Conservation (phyloP, 345 rosid genomes). For the Bruguiera parviflora region DNA sequence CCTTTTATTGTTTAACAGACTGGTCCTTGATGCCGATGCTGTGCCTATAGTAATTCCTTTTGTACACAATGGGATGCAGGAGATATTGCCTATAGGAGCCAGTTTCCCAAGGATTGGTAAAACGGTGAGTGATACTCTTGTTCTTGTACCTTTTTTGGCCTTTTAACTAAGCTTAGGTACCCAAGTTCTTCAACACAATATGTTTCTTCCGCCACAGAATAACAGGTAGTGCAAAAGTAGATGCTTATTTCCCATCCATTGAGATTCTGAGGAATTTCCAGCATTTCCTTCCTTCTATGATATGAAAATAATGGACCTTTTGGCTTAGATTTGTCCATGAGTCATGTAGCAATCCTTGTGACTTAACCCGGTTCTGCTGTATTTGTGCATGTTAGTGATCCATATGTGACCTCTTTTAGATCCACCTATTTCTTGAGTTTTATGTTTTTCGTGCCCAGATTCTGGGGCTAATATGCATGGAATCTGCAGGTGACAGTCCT, state of each 20-base stretch:
- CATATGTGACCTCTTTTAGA: too few relatives aligned
- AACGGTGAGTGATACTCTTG: slow-evolving; percentile 43
- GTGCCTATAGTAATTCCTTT: slow-evolving; percentile 79
- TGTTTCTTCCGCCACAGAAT: too few relatives aligned
- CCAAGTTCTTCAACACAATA: too few relatives aligned
- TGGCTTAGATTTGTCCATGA: too few relatives aligned
- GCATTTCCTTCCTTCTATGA: too few relatives aligned
- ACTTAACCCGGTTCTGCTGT: not conserved
- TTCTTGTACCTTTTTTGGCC: not conserved
- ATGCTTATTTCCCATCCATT: too few relatives aligned
- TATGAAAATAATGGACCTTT: too few relatives aligned
- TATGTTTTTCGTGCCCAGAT: too few relatives aligned
- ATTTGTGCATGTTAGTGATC: not conserved
- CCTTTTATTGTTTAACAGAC: slow-evolving; percentile 35
- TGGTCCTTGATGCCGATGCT: slow-evolving; percentile 78
- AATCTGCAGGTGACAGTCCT: slow-evolving; percentile 68
- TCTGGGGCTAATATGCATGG: not conserved
- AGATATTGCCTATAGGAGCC: slow-evolving; percentile 91
- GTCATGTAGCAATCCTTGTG: not conserved
- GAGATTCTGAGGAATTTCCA: too few relatives aligned
- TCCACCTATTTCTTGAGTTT: too few relatives aligned
- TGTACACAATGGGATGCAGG: slow-evolving; percentile 94
- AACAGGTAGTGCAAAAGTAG: too few relatives aligned
- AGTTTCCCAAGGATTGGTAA: slow-evolving; percentile 86
- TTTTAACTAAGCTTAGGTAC: too few relatives aligned